Evolutionary conservation across 139 green algal species (phyloP), one percentile per base, ranked within the genome.

Genomic region (Desmodesmus armatus): DNA sequence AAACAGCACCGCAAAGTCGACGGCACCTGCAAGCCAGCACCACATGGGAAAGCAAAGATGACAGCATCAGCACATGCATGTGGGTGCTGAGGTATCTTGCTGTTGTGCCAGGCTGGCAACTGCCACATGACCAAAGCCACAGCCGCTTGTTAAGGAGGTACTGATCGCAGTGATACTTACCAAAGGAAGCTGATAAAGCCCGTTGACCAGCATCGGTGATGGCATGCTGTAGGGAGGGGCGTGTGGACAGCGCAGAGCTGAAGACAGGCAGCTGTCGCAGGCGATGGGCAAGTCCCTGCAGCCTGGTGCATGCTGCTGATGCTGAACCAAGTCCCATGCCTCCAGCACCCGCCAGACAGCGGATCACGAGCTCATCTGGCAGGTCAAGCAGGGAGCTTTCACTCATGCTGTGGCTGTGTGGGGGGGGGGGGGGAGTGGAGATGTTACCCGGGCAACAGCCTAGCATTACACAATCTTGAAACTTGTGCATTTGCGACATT

Each of bases 1-100:
- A 53, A 77, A 77, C 23, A 77, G 11, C 5, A 77, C 39, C 39
- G 69, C 69, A 58, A 77, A 77, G 69, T 77, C 69, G 17, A 21
- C 69, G 3, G 23, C 25, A 53, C 69, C 69, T 77, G 69, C 69
- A 43, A 6, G 11, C 17, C 13, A 13, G 7, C 9, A 55, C 7
- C 47, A 55, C n/a, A n/a, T n/a, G n/a, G n/a, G n/a, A n/a, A n/a
- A n/a, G n/a, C n/a, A n/a, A n/a, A n/a, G n/a, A n/a, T n/a, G n/a
- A n/a, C n/a, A n/a, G n/a, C n/a, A n/a, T n/a, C n/a, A n/a, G n/a
- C n/a, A n/a, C n/a, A n/a, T n/a, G n/a, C n/a, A n/a, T n/a, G n/a
- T n/a, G n/a, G n/a, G n/a, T n/a, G n/a, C n/a, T n/a, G n/a, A n/a
- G n/a, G n/a, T n/a, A n/a, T n/a, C n/a, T n/a, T n/a, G n/a, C n/a